Evolutionary conservation across 306 rosid species (phyloP).

Genomic region (Malus asiatica): DNA sequence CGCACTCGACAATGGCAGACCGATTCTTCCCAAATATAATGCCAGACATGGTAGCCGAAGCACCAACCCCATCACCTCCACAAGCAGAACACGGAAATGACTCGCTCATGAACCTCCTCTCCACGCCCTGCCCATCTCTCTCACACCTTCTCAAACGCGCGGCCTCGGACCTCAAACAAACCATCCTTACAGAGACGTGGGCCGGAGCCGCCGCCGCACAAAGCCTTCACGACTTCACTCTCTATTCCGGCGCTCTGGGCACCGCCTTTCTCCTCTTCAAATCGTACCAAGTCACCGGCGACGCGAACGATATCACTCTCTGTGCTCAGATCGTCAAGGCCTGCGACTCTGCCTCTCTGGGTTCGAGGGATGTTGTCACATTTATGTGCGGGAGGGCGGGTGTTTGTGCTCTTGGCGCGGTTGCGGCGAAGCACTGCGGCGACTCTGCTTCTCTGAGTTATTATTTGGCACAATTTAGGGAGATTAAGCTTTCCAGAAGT

Average conservation of each 20-base stretch:
- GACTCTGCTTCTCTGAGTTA: slow-evolving; percentile 36
- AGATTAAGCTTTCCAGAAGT: slow-evolving; percentile 59
- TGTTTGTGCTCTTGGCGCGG: slow-evolving; percentile 74
- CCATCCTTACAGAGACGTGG: slow-evolving; percentile 53
- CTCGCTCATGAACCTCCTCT: slow-evolving; percentile 48
- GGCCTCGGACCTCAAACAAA: slow-evolving; percentile 74
- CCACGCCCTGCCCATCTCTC: slow-evolving; percentile 47
- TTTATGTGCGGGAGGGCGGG: slow-evolving; percentile 76
- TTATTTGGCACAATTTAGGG: slow-evolving; percentile 48
- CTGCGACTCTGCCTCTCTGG: slow-evolving; percentile 54
- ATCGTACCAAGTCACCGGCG: slow-evolving; percentile 38
- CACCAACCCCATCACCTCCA: slow-evolving; percentile 22
- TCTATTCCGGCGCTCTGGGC: slow-evolving; percentile 68
- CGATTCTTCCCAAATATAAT: slow-evolving; percentile 55
- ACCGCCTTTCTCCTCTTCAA: slow-evolving; percentile 61
- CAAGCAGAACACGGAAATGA: slow-evolving; percentile 27
- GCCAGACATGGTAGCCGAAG: slow-evolving; percentile 55
- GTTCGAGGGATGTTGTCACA: slow-evolving; percentile 57
- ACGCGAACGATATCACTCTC: slow-evolving; percentile 46
- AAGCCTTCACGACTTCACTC: slow-evolving; percentile 41
- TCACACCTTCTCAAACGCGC: slow-evolving; percentile 60
- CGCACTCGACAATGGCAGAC: slow-evolving; percentile 36
- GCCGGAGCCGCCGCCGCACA: slow-evolving; percentile 36
- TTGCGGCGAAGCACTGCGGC: slow-evolving; percentile 44
- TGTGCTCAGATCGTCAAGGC: slow-evolving; percentile 56